Evolutionary conservation across 768 basidiomycete species (phyloP).

Genomic region (Grammothele lineata): DNA sequence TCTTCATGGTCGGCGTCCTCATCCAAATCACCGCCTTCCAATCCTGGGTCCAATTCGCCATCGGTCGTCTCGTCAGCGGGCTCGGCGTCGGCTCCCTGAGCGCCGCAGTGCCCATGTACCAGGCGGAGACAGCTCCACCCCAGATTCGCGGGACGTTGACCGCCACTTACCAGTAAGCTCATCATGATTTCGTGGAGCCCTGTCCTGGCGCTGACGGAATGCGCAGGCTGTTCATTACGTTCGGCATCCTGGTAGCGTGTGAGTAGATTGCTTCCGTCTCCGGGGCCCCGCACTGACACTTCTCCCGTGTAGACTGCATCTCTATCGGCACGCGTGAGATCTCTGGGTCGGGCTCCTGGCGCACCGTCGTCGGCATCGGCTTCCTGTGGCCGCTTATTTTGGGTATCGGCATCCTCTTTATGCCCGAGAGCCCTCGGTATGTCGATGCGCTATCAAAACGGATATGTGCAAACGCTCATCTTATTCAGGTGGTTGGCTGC

Average conservation of each 20-base stretch:
- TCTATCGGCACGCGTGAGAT: conserved; percentile 60
- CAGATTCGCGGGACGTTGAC: conserved; percentile 69
- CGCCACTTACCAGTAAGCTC: conserved; percentile 27
- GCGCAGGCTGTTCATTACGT: conserved; percentile 63
- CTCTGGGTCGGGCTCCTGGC: conserved; percentile 50
- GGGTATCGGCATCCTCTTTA: conserved; percentile 59
- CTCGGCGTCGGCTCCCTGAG: conserved; percentile 65
- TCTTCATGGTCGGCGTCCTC: conserved; percentile 60
- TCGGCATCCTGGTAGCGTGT: conserved; percentile 68
- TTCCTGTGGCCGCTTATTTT: conserved; percentile 62
- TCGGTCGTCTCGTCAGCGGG: conserved; percentile 64
- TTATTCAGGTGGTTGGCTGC: conserved; percentile 50
- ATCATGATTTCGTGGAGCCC: neutral
- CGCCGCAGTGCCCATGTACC: conserved; percentile 69
- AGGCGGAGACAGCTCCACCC: conserved; percentile 69
- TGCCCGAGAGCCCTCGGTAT: conserved; percentile 62
- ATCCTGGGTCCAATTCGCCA: conserved; percentile 63
- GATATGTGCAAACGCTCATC: neutral
- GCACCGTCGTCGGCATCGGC: conserved; percentile 56
- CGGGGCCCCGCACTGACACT: too few relatives aligned
- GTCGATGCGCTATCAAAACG: neutral
- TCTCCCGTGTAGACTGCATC: conserved; percentile 52
- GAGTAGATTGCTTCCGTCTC: conserved; percentile 22
- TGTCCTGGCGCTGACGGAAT: too few relatives aligned
- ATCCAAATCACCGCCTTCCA: conserved; percentile 47